Evolutionary conservation across 139 green algal species (phyloP).

Genomic region (Chlorella vulgaris): DNA sequence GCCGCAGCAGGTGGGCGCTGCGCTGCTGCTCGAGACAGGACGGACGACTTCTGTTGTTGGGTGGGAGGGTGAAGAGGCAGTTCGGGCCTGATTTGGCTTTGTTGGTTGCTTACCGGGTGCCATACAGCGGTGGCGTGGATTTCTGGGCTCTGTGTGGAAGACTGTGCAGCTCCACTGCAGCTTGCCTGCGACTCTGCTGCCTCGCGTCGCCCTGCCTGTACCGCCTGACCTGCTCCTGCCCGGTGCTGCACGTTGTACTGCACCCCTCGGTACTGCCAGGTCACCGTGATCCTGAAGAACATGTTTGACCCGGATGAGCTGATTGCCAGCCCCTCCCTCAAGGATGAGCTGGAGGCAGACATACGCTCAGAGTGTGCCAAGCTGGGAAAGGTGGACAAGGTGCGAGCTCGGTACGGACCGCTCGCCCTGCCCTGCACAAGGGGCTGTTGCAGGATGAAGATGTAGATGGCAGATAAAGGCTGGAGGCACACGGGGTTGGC

Average conservation of each 20-base stretch:
- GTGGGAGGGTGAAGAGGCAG: too few species aligned
- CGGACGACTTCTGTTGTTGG: too few species aligned
- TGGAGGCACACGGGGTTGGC: neutral
- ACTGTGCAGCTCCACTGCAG: too few species aligned
- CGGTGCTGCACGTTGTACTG: too few species aligned
- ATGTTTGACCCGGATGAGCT: conserved; percentile 91
- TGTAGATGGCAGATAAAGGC: neutral
- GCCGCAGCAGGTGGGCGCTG: conserved; percentile 57
- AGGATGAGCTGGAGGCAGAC: conserved; percentile 86
- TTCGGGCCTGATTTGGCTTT: too few species aligned
- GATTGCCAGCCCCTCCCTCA: conserved; percentile 35
- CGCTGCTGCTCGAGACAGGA: too few species aligned
- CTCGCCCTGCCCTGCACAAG: neutral
- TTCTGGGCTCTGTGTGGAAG: too few species aligned
- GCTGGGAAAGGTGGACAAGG: conserved; percentile 83
- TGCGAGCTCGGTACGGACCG: conserved; percentile 23
- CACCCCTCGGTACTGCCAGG: conserved; percentile 35
- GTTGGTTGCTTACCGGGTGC: too few species aligned
- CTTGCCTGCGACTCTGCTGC: too few species aligned
- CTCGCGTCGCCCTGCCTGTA: too few species aligned
- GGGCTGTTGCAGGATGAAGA: neutral
- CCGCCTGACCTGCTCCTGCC: too few species aligned
- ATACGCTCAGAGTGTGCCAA: conserved; percentile 79
- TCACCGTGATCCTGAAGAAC: conserved; percentile 86
- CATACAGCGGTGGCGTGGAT: too few species aligned